These are phyloP conservation scores for Triticum timopheevii DNA, from an alignment of 176 grass and related monocot species.

Conservation along the genomic window DNA sequence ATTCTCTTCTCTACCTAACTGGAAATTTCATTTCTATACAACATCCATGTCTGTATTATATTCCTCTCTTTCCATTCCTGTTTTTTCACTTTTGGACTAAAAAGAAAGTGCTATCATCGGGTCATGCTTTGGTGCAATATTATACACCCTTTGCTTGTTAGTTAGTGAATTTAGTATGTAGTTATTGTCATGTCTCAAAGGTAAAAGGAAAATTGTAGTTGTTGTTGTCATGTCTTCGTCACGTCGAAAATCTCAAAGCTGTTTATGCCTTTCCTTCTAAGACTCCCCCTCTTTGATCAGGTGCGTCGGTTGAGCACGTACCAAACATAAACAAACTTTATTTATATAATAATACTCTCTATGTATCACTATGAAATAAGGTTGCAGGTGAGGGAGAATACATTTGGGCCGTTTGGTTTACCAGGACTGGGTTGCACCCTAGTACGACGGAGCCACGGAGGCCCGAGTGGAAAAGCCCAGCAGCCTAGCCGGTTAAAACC, in stretches of 20 bases:
- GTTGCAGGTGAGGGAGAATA: not conserved
- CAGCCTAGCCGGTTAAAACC: not conserved
- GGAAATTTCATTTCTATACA: not conserved
- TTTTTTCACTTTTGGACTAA: not conserved
- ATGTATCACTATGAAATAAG: not conserved
- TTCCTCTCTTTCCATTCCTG: not conserved
- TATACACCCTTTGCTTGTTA: not conserved
- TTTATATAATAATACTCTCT: not conserved
- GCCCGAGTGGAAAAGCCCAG: not conserved
- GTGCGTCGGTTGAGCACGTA: not conserved
- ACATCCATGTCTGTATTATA: not conserved
- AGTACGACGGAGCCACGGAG: not conserved
- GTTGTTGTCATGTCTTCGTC: slow-evolving; percentile 37
- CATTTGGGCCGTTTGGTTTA: not conserved
- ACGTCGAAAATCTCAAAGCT: not conserved
- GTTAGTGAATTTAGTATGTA: not conserved
- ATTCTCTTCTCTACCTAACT: not conserved
- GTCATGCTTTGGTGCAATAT: slow-evolving; percentile 22
- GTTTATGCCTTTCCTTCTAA: slow-evolving; percentile 22
- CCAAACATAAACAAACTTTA: slow-evolving; percentile 8
- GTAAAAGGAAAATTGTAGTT: not conserved
- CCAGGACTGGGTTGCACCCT: not conserved
- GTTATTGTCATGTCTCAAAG: slow-evolving; percentile 9
- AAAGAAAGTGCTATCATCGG: not conserved
- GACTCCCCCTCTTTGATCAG: not conserved